Percentiles rank a stretch among this genome's conserved stretches.
These are phyloP conservation scores for Alternaria alternata DNA, from an alignment of 2,329 filamentous ascomycete genomes.

Conservation along the genomic window DNA sequence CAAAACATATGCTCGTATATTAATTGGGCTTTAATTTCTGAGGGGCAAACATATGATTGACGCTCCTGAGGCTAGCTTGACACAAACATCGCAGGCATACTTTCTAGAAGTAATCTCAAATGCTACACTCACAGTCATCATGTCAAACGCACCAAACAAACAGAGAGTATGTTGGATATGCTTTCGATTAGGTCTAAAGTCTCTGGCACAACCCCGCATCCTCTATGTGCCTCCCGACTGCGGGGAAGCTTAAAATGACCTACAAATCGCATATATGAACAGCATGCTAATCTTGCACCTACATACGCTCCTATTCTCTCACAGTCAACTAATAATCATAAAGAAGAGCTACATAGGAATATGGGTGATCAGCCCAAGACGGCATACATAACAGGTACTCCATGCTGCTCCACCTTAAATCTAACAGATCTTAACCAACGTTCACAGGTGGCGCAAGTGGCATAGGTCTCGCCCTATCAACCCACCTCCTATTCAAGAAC, in stretches of 20 bases:
- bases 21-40: neutral
- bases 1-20: neutral
- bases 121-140: neutral
- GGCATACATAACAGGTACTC: constrained; percentile 25
- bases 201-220: neutral
- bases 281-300: neutral
- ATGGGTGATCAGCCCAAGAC: constrained; percentile 13
- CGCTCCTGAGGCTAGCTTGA: neutral
- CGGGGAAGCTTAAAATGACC: constrained; percentile 4
- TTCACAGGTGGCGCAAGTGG: constrained; percentile 38
- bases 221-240: neutral
- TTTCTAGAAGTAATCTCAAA: neutral
- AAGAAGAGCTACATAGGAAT: neutral
- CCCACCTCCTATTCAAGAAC: constrained; percentile 39
- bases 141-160: neutral
- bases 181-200: neutral
- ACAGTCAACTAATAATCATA: neutral
- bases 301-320: neutral
- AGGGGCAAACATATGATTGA: neutral
- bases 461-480: constrained; percentile 45
- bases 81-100: neutral
- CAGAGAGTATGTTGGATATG: neutral
- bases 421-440: neutral
- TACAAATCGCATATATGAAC: neutral
- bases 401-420: no score